Evolutionary conservation across 441 rosid genomes (phyloP), one percentile per base, ranked within the genome.

Genomic region (Pelargonium fulgidum): DNA sequence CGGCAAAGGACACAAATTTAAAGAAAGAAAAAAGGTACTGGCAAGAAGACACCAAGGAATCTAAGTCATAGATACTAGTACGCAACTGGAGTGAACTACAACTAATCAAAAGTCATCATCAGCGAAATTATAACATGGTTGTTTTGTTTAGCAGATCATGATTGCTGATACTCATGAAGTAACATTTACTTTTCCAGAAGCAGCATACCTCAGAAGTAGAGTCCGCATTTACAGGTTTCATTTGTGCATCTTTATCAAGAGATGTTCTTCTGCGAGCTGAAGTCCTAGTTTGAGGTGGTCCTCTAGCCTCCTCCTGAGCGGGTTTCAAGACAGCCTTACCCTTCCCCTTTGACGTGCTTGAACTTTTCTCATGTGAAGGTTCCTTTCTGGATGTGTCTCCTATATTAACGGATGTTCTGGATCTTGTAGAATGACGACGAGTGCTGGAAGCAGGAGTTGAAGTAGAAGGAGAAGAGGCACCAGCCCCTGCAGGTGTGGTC

Each of bases 271-370:
- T 91, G 68, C 90, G 96, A 79, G 90, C 67, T 67, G 90, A 87
- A 84, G 86, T 96, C 85, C 97, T 91, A 45, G 99, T 93, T 84
- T 91, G 96, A 72, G 99, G 24, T 19, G 99, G 24, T 19, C 97
- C 96, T 80, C 85, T 87, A 10, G 80, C 78, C 71, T 87, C 99
- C 66, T 82, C 92, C 64, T 79, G 97, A 61, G 85, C 80, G 64
- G 89, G 80, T 82, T 89, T 93, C 86, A 96, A 73, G 75, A 96
- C 96, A 72, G 96, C 96, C 82, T 93, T 96, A 72, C 99, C 99
- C 84, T 95, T 95, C 50, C 93, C 99, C 82, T 89, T 95, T 0
- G 94, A 91, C 42, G 94, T 84, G 84, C 85, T 85, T 67, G 89
- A 69, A 73, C 84, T 81, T 80, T 87, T 93, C 80, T 89, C 98